Evolutionary conservation across 2,329 filamentous ascomycete species (phyloP).

Genomic region (Raffaelea arxii): DNA sequence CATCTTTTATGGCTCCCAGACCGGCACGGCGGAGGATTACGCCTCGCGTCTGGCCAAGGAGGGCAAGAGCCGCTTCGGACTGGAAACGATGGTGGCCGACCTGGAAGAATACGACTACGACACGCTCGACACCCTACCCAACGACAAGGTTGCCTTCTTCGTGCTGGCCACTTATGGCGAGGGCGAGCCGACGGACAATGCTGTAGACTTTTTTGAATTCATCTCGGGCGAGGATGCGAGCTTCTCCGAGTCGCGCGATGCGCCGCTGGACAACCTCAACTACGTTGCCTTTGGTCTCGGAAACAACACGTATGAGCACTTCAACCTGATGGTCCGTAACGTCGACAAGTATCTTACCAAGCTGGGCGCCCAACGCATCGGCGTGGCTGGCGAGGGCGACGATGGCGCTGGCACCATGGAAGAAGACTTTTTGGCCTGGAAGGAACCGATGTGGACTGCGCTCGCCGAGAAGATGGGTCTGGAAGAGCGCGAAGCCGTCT

Average conservation of each 20-base stretch:
- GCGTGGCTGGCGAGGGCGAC: conserved; percentile 86
- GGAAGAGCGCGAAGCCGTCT: conserved; percentile 91
- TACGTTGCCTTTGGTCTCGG: conserved; percentile 94
- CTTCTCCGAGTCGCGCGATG: conserved; percentile 67
- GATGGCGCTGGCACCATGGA: conserved; percentile 99
- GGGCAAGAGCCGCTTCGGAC: conserved; percentile 87
- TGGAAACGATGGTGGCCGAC: conserved; percentile 97
- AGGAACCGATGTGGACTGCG: conserved; percentile 95
- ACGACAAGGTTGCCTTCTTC: conserved; percentile 89
- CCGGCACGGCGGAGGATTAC: conserved; percentile 96
- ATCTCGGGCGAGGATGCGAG: conserved; percentile 69
- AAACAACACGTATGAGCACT: conserved; percentile 99
- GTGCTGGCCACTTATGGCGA: conserved; percentile 96
- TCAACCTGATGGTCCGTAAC: conserved; percentile 96
- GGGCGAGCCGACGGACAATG: conserved; percentile 96
- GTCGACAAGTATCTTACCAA: conserved; percentile 73
- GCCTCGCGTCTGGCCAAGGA: conserved; percentile 94
- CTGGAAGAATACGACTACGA: conserved; percentile 97
- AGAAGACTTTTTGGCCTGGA: conserved; percentile 98
- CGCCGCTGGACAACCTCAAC: conserved; percentile 72
- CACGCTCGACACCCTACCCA: conserved; percentile 78
- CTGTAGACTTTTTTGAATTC: conserved; percentile 98
- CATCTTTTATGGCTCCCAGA: conserved; percentile 97
- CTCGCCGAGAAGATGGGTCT: conserved; percentile 75
- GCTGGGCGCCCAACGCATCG: conserved; percentile 75